phyloP scores from a whole-genome alignment of 768 basidiomycete species.

The Leccinum subtestaceum region DNA sequence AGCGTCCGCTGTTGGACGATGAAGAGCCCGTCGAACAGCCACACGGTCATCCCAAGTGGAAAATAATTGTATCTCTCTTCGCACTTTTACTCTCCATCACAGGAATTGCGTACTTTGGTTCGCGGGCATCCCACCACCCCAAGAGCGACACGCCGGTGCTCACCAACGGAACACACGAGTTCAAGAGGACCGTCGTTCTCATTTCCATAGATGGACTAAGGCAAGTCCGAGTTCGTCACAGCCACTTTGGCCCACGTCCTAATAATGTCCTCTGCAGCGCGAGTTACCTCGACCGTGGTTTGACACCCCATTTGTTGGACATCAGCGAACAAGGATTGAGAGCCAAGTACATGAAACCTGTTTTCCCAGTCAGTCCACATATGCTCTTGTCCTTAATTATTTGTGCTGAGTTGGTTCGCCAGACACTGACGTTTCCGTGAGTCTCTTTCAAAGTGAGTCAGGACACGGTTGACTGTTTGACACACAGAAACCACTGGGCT shows the following conservation, averaged over 20 bases:
- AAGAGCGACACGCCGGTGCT: conserved; percentile 32
- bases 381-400: conserved; percentile 1
- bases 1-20: conserved; percentile 24
- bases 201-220: conserved; percentile 87
- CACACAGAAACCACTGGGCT: conserved; percentile 80
- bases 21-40: conserved; percentile 10
- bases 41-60: conserved; percentile 2
- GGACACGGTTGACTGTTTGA: neutral
- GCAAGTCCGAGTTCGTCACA: conserved; percentile 35
- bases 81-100: conserved; percentile 16
- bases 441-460: conserved; percentile 27
- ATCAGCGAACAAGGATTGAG: conserved; percentile 82
- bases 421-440: conserved; percentile 91
- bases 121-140: neutral
- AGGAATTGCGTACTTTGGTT: conserved; percentile 10
- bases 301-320: conserved; percentile 80
- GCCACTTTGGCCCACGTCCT: neutral
- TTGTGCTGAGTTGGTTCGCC: conserved; percentile 6
- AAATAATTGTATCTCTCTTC: conserved; percentile 11
- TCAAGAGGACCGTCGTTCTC: conserved; percentile 75
- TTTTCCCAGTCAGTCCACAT: conserved; percentile 75
- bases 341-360: conserved; percentile 83
- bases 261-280: conserved; percentile 46
- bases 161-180: conserved; percentile 83
- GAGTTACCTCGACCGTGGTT: conserved; percentile 80